These are phyloP conservation scores for Aureobasidium melanogenum DNA, from an alignment of 2,329 filamentous ascomycete species.

Conservation along the genomic window DNA sequence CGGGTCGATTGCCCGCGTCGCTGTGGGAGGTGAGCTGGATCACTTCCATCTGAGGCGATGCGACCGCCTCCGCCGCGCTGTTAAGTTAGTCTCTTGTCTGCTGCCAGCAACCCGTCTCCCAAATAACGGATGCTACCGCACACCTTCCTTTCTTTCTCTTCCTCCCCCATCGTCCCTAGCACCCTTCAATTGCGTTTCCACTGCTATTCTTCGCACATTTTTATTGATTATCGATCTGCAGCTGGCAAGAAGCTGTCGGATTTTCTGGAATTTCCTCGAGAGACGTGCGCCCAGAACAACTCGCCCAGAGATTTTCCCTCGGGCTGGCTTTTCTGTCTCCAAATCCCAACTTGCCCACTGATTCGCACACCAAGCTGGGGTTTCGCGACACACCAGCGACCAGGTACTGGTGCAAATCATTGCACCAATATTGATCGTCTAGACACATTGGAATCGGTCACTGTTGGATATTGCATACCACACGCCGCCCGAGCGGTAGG, in stretches of 20 bases:
- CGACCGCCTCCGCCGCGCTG: background rate
- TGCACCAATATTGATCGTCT: background rate
- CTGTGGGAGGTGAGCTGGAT: background rate
- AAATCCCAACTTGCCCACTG: background rate
- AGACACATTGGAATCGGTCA: background rate
- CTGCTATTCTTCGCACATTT: background rate
- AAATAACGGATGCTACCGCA: background rate
- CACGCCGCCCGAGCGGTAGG: background rate
- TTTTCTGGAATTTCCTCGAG: background rate
- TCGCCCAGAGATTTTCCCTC: constrained; percentile 7
- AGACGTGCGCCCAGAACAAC: background rate
- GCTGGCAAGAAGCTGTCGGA: background rate
- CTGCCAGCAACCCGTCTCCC: background rate
- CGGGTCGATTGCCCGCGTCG: background rate
- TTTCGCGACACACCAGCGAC: background rate
- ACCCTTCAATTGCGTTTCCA: background rate
- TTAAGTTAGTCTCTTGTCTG: constrained; percentile 2
- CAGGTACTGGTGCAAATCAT: background rate
- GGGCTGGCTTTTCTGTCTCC: background rate
- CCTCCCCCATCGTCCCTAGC: background rate
- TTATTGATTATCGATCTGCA: background rate
- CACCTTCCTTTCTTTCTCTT: background rate
- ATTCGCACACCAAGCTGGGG: background rate
- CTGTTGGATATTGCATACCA: background rate
- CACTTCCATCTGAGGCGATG: background rate